phyloP scores from a whole-genome alignment of 208 protist genomes.

The Leishmania mexicana region DNA sequence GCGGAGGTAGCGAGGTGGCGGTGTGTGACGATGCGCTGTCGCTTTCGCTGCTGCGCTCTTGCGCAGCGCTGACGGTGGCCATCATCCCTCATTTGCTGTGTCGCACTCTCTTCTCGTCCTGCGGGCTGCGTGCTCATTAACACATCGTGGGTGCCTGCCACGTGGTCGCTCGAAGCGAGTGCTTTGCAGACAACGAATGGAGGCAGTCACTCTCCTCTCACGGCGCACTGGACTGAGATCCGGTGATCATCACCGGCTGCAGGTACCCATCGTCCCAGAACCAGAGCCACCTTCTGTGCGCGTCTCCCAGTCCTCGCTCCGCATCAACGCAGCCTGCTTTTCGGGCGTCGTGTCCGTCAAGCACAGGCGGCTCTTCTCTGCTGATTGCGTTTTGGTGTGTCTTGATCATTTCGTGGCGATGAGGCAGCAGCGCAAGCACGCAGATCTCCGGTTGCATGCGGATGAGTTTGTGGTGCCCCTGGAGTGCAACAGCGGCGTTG shows the following conservation, averaged over 20 bases:
- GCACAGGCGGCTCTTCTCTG: not conserved
- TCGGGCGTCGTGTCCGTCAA: not conserved
- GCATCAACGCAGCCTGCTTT: not conserved
- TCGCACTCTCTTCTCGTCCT: not conserved
- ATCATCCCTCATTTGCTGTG: not conserved
- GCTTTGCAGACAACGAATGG: not conserved
- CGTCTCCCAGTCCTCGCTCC: not conserved
- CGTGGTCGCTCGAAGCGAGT: not conserved
- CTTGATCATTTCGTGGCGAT: not conserved
- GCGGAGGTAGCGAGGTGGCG: no score
- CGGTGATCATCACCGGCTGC: not conserved
- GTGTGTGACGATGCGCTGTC: no score
- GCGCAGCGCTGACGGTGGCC: not conserved
- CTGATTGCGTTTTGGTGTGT: not conserved
- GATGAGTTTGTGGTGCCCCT: not conserved
- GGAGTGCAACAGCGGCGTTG: not conserved
- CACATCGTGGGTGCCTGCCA: not conserved
- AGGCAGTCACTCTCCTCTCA: not conserved
- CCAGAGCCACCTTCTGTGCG: not conserved
- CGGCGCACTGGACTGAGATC: not conserved
- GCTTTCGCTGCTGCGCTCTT: no score
- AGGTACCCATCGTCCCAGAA: not conserved
- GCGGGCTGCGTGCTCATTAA: not conserved
- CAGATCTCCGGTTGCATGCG: not conserved
- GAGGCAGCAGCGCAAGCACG: not conserved